These are phyloP conservation scores for Botrytis galanthina DNA, from an alignment of 2,329 filamentous ascomycete species.

Conservation along the genomic window DNA sequence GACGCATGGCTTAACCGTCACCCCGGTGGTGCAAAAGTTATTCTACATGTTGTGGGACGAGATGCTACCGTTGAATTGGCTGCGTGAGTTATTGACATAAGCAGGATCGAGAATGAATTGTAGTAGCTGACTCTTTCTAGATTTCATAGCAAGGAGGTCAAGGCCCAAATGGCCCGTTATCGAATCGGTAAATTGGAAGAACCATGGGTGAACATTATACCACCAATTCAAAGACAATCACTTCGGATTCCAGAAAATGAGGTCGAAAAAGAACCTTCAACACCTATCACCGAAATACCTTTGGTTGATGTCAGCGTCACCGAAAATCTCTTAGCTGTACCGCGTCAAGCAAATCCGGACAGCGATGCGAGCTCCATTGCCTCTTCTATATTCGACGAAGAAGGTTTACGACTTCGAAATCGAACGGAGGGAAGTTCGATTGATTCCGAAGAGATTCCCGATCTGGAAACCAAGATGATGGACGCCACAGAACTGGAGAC, in stretches of 20 bases:
- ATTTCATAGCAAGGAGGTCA: conserved; percentile 77
- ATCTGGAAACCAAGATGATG: not conserved
- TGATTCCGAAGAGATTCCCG: conserved; percentile 38
- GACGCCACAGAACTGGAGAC: not conserved
- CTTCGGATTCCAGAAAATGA: not conserved
- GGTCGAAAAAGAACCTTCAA: conserved; percentile 5
- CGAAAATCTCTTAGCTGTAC: conserved; percentile 65
- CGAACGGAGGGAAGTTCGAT: conserved; percentile 35
- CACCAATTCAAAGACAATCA: conserved; percentile 68
- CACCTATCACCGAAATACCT: not conserved
- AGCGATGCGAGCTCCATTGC: conserved; percentile 6
- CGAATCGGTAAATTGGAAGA: conserved; percentile 81
- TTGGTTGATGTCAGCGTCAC: conserved; percentile 44
- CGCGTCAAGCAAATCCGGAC: conserved; percentile 2
- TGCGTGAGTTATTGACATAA: conserved; percentile 60
- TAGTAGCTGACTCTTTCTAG: conserved; percentile 44
- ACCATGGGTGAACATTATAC: conserved; percentile 80
- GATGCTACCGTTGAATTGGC: conserved; percentile 94
- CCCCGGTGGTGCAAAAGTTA: conserved; percentile 86
- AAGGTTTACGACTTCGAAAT: not conserved
- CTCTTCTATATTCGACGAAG: conserved; percentile 4
- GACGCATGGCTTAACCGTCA: conserved; percentile 89
- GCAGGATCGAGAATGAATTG: not conserved
- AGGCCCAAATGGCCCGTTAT: conserved; percentile 72
- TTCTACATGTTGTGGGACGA: conserved; percentile 87